Percentiles rank a stretch among this genome's conserved stretches.
phyloP scores from a whole-genome alignment of 768 basidiomycete genomes.

The Paxillus rubicundulus region DNA sequence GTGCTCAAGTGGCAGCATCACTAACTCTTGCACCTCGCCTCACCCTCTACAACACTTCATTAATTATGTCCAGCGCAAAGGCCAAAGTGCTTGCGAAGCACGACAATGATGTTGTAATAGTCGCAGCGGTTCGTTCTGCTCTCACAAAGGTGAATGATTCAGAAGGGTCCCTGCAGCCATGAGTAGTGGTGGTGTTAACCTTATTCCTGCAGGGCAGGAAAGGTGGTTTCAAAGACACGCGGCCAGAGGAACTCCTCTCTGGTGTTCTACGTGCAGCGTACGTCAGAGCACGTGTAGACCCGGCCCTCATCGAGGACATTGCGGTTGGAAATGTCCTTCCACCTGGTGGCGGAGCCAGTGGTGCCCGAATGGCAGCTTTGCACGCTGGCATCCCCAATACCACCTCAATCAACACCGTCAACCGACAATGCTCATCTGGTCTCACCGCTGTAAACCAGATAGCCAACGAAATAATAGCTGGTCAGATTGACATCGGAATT shows the following conservation, averaged over 20 bases:
- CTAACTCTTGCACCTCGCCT: not conserved
- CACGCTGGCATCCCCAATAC: constrained; percentile 82
- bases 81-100: constrained; percentile 64
- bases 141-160: constrained; percentile 70
- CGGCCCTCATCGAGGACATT: constrained; percentile 80
- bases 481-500: constrained; percentile 88
- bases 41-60: not conserved
- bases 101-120: constrained; percentile 88
- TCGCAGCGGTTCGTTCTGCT: constrained; percentile 85
- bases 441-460: constrained; percentile 80
- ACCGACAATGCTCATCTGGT: constrained; percentile 89
- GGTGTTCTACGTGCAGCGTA: constrained; percentile 76
- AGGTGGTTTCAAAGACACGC: constrained; percentile 90
- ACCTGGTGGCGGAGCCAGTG: constrained; percentile 76
- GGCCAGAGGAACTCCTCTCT: constrained; percentile 77
- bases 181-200: not conserved
- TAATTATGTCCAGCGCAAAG: constrained; percentile 40
- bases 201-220: constrained; percentile 58
- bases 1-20: not conserved
- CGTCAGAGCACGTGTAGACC: constrained; percentile 66
- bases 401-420: constrained; percentile 74
- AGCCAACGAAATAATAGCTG: constrained; percentile 71
- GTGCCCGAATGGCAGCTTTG: constrained; percentile 84
- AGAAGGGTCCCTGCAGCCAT: not conserved
- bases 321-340: constrained; percentile 88